Evolutionary conservation across 2,329 filamentous ascomycete species (phyloP), one percentile per base, ranked within the genome.

Genomic region (Pestalotiopsis sp.): DNA sequence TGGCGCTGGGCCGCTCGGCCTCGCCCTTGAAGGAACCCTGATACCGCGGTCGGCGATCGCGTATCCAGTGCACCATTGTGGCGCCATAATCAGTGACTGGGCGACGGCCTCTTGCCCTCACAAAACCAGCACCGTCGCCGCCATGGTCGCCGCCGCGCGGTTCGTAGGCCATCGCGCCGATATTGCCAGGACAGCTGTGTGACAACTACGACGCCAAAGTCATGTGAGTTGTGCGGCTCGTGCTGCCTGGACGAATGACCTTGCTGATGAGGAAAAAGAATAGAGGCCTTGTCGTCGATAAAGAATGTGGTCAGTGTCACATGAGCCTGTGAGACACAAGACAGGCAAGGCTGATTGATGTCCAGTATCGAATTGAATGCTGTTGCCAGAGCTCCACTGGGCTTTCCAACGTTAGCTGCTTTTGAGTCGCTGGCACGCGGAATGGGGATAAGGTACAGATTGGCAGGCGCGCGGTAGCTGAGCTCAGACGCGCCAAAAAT

Each of bases 21-120:
- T 97, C 94, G 74, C 94, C 90, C 70, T 85, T 85, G 74, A 90
- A 91, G 5, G 87, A 85, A 68, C 91, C 90, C 78, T 91, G 92
- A 81, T 93, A 95, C 73, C 90, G 90, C 36, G 92, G 91, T 75
- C 90, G 88, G 68, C 95, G 90, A 77, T 94, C 90, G 76, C 92
- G 92, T 88, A 97, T 94, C 93, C 94, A 99, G 81, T 97, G 93
- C 66, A 93, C 91, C 79, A 97, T 89, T 11, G 94, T 96, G 27
- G 95, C 92, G 76, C 94, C 92, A 86, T 97, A 97, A 81, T 98
- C 95, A 59, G 95, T 98, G 14, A 97, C 94, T 59, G 94, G 92
- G 72, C 86, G 81, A 72, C 86, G 81, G 65, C 86, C 85, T 73
- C 86, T 78, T n/a, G 84, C 81, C 74, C 86, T 86, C 68, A 84